Base-by-base conservation (phyloP, 768 basidiomycete genomes). In the Amanita rubescens region DNA sequence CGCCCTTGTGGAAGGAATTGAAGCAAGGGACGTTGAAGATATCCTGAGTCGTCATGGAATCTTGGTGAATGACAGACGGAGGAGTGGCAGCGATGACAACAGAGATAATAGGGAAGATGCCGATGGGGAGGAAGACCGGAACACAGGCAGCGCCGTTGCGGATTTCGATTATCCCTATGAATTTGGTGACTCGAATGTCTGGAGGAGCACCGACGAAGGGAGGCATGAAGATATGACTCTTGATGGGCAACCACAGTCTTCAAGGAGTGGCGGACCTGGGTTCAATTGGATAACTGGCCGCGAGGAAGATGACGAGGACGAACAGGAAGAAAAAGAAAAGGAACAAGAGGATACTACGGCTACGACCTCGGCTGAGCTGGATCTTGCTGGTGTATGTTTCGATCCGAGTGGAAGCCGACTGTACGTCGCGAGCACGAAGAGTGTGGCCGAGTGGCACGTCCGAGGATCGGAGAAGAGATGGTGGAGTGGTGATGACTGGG, bases 371-470 rank as follows among this genome's bases (percentile, higher is more conserved):
- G 30, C 30, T 6, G 75, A 78, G 53, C 60, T 78, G 34, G 81
- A 85, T 61, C 67, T 90, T 47, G 85, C 87, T 2, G 88, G 88
- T 11, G 71, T 78, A 35, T 87, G 82, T 56, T 90, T 89, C 58
- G 87, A 89, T 64, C 86, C 85, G 15, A 68, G 67, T 5, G 88
- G 88, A 2, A 74, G 76, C 56, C 79, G 73, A 63, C 61, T 90
- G 27, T 90, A 90, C 61, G 83, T 81, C 12, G 88, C 82, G 19
- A 79, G 80, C 51, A 76, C 77, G 54, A 65, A 72, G 55, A 81
- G 82, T 34, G 72, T 94, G 22, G 84, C 82, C 6, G 90, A 93
- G 64, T 94, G 88, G 87, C 73, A 77, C 41, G 73, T 94, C 49
- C 73, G 78, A 19, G 85, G 84, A 4, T 79, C 81, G 12, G 84